Conservation (phyloP, 208 protist genomes). For the Wallacemonas sp. region DNA sequence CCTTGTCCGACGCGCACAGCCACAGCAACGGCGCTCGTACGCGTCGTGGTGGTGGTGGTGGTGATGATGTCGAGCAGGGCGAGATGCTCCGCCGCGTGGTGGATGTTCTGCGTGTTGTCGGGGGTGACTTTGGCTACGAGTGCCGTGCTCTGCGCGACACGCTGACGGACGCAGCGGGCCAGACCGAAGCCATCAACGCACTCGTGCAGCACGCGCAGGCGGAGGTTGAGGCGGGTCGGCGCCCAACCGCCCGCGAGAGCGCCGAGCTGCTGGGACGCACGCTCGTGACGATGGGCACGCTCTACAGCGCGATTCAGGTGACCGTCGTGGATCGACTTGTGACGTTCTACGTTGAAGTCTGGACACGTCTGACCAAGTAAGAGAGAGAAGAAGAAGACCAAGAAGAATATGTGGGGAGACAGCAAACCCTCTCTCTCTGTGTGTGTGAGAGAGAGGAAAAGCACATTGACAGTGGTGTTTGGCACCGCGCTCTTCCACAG, state of each 20-base stretch:
- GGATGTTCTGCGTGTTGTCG: slow-evolving; percentile 39
- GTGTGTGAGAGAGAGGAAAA: not conserved
- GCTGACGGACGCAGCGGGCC: slow-evolving; percentile 38
- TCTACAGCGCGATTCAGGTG: slow-evolving; percentile 64
- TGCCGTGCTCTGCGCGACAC: slow-evolving; percentile 30
- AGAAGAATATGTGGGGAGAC: not conserved
- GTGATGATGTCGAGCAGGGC: slow-evolving; percentile 12
- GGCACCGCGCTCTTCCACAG: too few relatives aligned
- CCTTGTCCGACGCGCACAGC: not conserved
- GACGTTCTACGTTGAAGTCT: slow-evolving; percentile 83
- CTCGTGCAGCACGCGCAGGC: slow-evolving; percentile 30
- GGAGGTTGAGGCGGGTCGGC: slow-evolving; percentile 21
- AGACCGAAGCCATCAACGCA: slow-evolving; percentile 38
- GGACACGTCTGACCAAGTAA: slow-evolving; percentile 61
- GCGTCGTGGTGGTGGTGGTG: too few relatives aligned
- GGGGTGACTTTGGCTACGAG: slow-evolving; percentile 47
- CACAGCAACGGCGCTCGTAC: not conserved
- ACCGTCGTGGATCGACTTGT: slow-evolving; percentile 73
- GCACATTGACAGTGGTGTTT: too few relatives aligned
- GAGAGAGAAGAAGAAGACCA: not conserved
- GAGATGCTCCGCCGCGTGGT: slow-evolving; percentile 38
- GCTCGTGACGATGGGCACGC: slow-evolving; percentile 41
- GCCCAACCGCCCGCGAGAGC: slow-evolving; percentile 58
- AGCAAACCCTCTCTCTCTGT: too few relatives aligned
- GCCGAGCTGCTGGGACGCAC: slow-evolving; percentile 44